Conservation (phyloP, 1,284 basidiomycete species). For the Cutaneotrichosporon arboriforme region DNA sequence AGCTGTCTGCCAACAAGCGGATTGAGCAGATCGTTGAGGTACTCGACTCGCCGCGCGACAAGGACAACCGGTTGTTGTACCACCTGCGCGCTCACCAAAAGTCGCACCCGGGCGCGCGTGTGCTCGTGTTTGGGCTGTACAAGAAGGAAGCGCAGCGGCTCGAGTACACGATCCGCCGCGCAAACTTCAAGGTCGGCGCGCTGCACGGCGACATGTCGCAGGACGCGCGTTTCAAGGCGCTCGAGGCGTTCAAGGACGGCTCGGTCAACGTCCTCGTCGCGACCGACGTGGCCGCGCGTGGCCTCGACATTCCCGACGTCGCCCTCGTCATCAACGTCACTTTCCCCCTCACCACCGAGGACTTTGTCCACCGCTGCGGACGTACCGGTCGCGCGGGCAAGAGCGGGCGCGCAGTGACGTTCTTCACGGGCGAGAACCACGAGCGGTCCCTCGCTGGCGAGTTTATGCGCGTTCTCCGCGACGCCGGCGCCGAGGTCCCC, state of each 20-base stretch:
- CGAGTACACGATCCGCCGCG: slow-evolving; percentile 68
- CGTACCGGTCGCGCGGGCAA: slow-evolving; percentile 91
- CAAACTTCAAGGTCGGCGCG: slow-evolving; percentile 78
- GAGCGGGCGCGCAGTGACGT: slow-evolving; percentile 88
- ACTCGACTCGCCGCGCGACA: slow-evolving; percentile 76
- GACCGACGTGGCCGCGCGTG: slow-evolving; percentile 94
- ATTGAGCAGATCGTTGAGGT: slow-evolving; percentile 77
- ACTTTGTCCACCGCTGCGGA: slow-evolving; percentile 97
- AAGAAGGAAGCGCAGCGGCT: slow-evolving; percentile 94
- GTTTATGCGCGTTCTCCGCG: slow-evolving; percentile 82
- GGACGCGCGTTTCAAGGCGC: slow-evolving; percentile 72
- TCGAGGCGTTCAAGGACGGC: slow-evolving; percentile 86
- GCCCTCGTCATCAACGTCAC: slow-evolving; percentile 90
- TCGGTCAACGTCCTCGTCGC: slow-evolving; percentile 82
- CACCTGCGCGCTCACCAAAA: slow-evolving; percentile 64
- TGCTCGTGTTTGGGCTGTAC: slow-evolving; percentile 93
- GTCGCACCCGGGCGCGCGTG: slow-evolving; percentile 53
- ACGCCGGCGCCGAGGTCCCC: slow-evolving; percentile 68
- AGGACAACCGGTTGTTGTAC: slow-evolving; percentile 70
- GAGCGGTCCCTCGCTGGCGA: slow-evolving; percentile 88
- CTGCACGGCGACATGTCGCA: slow-evolving; percentile 93
- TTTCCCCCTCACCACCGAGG: slow-evolving; percentile 82
- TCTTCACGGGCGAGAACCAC: slow-evolving; percentile 87
- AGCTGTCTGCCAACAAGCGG: slow-evolving; percentile 87
- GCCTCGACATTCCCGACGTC: slow-evolving; percentile 95